Percentiles rank a stretch among this genome's conserved stretches.
Evolutionary conservation across 331 rosid genomes (phyloP).

Genomic region (Stylosanthes scabra): DNA sequence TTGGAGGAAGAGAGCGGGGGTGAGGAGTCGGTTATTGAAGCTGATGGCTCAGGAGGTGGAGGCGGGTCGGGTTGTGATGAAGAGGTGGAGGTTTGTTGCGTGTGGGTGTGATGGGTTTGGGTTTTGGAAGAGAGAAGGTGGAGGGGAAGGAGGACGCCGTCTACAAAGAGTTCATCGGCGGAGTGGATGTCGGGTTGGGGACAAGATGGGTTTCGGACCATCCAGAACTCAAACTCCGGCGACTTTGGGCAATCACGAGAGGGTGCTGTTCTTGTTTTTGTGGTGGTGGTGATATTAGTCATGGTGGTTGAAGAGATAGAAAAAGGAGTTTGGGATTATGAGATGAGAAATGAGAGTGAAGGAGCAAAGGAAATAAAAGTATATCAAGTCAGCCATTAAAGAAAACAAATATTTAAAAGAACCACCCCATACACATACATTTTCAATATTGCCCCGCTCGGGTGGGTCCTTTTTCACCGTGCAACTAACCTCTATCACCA

Average conservation of each 20-base stretch:
- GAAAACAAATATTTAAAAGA: too few relatives aligned
- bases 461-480: too few relatives aligned
- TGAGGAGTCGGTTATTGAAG: conserved; percentile 10
- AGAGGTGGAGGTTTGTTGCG: neutral
- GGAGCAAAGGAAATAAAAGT: too few relatives aligned
- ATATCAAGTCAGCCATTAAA: too few relatives aligned
- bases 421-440: too few relatives aligned
- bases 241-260: conserved; percentile 45
- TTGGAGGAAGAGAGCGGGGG: conserved; percentile 52
- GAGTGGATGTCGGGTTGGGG: conserved; percentile 71
- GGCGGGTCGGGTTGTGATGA: conserved; percentile 12
- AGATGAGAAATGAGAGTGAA: too few relatives aligned
- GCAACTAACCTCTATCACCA: too few relatives aligned
- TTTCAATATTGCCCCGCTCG: too few relatives aligned
- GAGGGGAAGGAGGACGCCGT: conserved; percentile 85
- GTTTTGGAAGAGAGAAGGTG: conserved; percentile 42
- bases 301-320: too few relatives aligned
- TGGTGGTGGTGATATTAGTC: too few relatives aligned
- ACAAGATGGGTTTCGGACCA: conserved; percentile 73
- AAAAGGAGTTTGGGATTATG: too few relatives aligned
- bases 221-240: conserved; percentile 97
- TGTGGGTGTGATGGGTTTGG: conserved; percentile 28
- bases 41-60: conserved; percentile 38
- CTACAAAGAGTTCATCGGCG: conserved; percentile 85
- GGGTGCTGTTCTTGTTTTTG: conserved; percentile 10